Percentiles rank a stretch among this genome's conserved stretches.
Evolutionary conservation across 1,284 basidiomycete species (phyloP).

Genomic region (Irpex rosettiformis): DNA sequence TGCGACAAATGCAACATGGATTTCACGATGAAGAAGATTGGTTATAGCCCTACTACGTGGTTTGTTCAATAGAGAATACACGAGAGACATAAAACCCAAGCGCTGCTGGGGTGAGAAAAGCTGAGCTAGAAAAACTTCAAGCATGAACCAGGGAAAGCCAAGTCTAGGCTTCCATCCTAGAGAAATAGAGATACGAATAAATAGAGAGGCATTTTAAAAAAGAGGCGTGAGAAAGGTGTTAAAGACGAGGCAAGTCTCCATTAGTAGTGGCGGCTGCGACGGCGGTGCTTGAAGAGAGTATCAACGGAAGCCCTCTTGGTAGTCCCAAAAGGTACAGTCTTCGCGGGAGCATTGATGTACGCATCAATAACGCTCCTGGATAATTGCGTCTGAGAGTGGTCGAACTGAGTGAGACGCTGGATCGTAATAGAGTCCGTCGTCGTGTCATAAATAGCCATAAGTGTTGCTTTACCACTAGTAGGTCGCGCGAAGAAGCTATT

Average conservation of each 20-base stretch:
- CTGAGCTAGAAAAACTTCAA: not conserved
- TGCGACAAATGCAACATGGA: not conserved
- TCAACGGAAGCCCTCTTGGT: slow-evolving; percentile 8
- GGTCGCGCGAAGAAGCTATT: slow-evolving; percentile 25
- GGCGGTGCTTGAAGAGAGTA: not conserved
- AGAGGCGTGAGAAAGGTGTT: no score
- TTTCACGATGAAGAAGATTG: not conserved
- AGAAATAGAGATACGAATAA: not conserved
- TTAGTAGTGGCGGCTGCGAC: not conserved
- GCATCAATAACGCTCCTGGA: slow-evolving; percentile 24
- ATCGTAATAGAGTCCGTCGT: slow-evolving; percentile 26
- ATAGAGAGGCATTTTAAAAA: not conserved
- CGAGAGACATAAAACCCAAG: not conserved
- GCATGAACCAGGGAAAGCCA: not conserved
- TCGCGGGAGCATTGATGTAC: slow-evolving; percentile 20
- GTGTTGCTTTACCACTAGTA: slow-evolving; percentile 17
- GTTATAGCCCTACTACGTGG: not conserved
- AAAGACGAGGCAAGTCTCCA: not conserved
- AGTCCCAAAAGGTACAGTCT: slow-evolving; percentile 20
- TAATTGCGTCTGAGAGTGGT: slow-evolving; percentile 22
- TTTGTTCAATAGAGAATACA: not conserved
- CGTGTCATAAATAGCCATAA: slow-evolving; percentile 25
- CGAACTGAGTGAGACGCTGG: slow-evolving; percentile 22
- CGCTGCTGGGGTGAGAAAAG: not conserved
- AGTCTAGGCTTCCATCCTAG: not conserved